phyloP scores from a whole-genome alignment of 176 grass and related monocot species.

The Echinochloa phyllopogon region DNA sequence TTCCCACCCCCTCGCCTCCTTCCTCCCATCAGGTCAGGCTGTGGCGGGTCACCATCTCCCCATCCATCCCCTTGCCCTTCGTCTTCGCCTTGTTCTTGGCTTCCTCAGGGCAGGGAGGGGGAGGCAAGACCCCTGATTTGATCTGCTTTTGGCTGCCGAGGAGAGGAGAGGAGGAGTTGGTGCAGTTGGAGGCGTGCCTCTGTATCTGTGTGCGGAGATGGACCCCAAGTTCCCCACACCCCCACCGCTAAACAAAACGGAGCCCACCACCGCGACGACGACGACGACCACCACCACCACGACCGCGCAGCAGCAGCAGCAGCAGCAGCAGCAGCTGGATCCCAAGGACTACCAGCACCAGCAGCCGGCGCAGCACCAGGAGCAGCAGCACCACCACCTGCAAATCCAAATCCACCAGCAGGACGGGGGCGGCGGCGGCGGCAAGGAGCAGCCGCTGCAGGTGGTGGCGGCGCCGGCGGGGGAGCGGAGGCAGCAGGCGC shows the following conservation, averaged over 20 bases:
- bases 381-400: slow-evolving; percentile 33
- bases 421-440: slow-evolving; percentile 32
- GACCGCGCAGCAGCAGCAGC: slow-evolving; percentile 39
- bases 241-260: slow-evolving; percentile 76
- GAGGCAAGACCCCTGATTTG: slow-evolving; percentile 18
- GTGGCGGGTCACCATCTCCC: slow-evolving; percentile 20
- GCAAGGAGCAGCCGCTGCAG: slow-evolving; percentile 28
- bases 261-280: slow-evolving; percentile 58
- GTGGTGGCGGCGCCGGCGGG: slow-evolving; percentile 31
- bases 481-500: slow-evolving; percentile 55
- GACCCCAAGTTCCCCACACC: slow-evolving; percentile 72
- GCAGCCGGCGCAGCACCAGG: slow-evolving; percentile 33
- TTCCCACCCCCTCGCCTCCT: background rate
- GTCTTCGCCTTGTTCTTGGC: slow-evolving; percentile 30
- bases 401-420: slow-evolving; percentile 57
- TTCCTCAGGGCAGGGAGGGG: background rate
- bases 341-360: slow-evolving; percentile 56
- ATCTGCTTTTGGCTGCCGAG: slow-evolving; percentile 6
- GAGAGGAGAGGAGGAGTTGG: slow-evolving; percentile 9
- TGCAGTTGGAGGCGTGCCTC: slow-evolving; percentile 25
- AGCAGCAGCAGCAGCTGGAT: slow-evolving; percentile 55
- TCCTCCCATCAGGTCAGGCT: background rate
- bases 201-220: slow-evolving; percentile 44
- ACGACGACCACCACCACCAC: slow-evolving; percentile 45
- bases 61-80: background rate